Conservation (phyloP, 73 alveolate species). For the Blepharisma japonicum region DNA sequence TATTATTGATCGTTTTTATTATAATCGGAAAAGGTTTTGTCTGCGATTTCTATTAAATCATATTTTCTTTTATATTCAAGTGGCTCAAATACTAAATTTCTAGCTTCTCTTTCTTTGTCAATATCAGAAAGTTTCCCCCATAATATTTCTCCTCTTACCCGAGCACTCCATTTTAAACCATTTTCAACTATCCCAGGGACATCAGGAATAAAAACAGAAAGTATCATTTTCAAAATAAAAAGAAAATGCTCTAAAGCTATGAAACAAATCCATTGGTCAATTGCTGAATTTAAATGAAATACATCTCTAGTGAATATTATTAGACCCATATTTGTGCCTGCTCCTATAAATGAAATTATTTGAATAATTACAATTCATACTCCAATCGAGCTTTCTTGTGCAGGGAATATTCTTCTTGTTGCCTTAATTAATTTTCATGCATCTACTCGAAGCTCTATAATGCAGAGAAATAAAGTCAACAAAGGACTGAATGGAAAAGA, state of each 20-base stretch:
- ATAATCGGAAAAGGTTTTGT: too few species aligned
- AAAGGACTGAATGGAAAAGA: slow-evolving; percentile 11
- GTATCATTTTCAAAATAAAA: neutral
- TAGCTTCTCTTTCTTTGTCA: neutral
- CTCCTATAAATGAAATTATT: neutral
- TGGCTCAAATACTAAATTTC: too few species aligned
- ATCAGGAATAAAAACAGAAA: slow-evolving; percentile 28
- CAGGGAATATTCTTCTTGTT: slow-evolving; percentile 27
- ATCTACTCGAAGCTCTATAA: slow-evolving; percentile 7
- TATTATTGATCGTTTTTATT: too few species aligned
- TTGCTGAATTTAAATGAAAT: neutral
- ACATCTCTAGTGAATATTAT: slow-evolving; percentile 21
- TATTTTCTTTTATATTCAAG: too few species aligned
- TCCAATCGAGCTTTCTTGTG: slow-evolving; percentile 10
- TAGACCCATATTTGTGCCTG: slow-evolving; percentile 12
- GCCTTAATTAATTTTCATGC: neutral
- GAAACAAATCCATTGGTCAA: slow-evolving; percentile 5
- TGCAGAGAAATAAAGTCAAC: neutral
- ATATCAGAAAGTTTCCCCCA: slow-evolving; percentile 15
- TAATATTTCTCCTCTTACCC: neutral
- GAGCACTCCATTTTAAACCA: neutral
- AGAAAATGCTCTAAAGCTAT: slow-evolving; percentile 8
- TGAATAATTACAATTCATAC: slow-evolving; percentile 2
- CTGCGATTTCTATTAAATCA: too few species aligned
- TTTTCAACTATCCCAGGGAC: slow-evolving; percentile 1